Evolutionary conservation across 805 yeast species (phyloP), one percentile per base, ranked within the genome.

Genomic region (Wickerhamiella nectarea): DNA sequence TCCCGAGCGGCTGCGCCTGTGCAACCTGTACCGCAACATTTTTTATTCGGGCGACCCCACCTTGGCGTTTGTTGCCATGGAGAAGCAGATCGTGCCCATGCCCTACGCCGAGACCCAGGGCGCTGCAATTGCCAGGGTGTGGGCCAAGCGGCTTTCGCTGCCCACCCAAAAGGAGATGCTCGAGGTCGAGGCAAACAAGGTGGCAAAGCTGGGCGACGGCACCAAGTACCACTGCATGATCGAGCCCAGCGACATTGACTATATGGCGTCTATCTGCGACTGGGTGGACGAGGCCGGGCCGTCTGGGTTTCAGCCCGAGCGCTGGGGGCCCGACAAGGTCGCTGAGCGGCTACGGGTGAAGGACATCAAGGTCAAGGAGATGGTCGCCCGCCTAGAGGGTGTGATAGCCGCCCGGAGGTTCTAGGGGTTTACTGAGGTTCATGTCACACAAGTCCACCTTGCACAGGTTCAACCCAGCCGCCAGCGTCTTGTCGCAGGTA

Each of bases 31-130:
- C 66, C 69, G 71, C 49, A 89, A 79, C 51, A 62, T 76, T 12
- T 62, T 79, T 38, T 71, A 72, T 50, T 63, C 66, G 21, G 60
- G 66, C 14, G 81, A 80, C 49, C 84, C 86, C 0, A 72, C 81
- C 1, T 53, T 84, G 25, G 75, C 76, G 0, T 67, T 80, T 26
- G 68, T 80, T 28, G 78, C 81, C 1, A 60, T 78, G 12, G 53
- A 52, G 36, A 52, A 52, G 45, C 49, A 50, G 43, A 52, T 59
- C 9, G 52, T 57, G 22, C 65, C 64, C 4, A 48, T 59, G 50
- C 63, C 62, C 2, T 33, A 52, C n/a, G 51, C 57, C 2, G 77
- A 73, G 52, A 63, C 73, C 39, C 91, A 82, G 55, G 84, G 80
- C 0, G 66, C 76, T 6, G 69, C 77, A 54, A 63, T 81, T 24